Evolutionary conservation across 78 protist genomes (phyloP).

Genomic region (Polysphondylium violaceum): DNA sequence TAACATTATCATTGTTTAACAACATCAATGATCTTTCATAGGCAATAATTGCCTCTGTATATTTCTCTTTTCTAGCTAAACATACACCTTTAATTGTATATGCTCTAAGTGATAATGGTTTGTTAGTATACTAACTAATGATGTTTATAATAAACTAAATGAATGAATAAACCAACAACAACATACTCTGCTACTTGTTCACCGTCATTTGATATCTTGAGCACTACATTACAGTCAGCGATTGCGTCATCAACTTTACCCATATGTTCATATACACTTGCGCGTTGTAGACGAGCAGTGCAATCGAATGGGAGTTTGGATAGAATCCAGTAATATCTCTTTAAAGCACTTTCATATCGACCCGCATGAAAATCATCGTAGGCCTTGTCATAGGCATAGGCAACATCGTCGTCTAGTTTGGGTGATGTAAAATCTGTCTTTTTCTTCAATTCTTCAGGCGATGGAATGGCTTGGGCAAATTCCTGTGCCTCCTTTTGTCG

Average conservation of each 20-base stretch:
- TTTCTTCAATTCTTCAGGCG: neutral
- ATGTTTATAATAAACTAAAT: neutral
- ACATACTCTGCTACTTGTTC: slow-evolving; percentile 56
- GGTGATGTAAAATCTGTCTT: neutral
- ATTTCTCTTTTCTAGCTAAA: slow-evolving; percentile 24
- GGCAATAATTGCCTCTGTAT: slow-evolving; percentile 18
- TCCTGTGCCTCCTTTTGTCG: too few relatives aligned
- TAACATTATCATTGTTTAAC: slow-evolving; percentile 2
- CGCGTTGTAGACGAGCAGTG: slow-evolving; percentile 10
- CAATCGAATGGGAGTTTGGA: slow-evolving; percentile 23
- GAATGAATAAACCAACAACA: too few relatives aligned
- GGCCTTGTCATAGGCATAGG: slow-evolving; percentile 35
- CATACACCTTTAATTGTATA: slow-evolving; percentile 30
- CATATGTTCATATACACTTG: slow-evolving; percentile 3
- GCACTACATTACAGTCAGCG: slow-evolving; percentile 9
- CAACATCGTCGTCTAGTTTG: neutral
- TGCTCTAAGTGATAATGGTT: slow-evolving; percentile 3
- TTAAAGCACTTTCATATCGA: slow-evolving; percentile 27
- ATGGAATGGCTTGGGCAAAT: too few relatives aligned
- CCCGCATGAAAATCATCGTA: slow-evolving; percentile 5
- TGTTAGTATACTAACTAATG: neutral
- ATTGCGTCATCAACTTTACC: slow-evolving; percentile 17
- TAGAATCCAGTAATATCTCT: slow-evolving; percentile 48
- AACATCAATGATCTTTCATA: slow-evolving; percentile 21
- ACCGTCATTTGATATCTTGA: slow-evolving; percentile 17